Base-by-base conservation (phyloP, 148 eudicot genomes). In the Camellia lanceoleosa region DNA sequence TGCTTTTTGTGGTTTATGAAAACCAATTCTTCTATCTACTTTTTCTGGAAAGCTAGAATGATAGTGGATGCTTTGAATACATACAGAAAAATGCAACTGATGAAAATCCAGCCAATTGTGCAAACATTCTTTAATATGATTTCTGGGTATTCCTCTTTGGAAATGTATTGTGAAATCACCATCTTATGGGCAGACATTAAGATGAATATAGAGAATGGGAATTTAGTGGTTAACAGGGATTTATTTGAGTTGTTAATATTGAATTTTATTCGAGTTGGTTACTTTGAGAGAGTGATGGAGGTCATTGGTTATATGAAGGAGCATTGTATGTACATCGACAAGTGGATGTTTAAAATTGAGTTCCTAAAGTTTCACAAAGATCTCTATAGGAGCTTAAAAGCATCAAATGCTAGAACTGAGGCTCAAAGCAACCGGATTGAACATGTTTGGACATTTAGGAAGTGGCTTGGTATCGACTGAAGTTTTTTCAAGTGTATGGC, bases 261-360 rank as follows among this genome's bases (percentile, higher is more conserved):
- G 44, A 92, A 73, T 87, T 96, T 96, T 86, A 80, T 96, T 78
- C 89, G 90, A 59, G 99, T 97, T 46, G 99, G 99, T 61, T 96
- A 96, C 84, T 96, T 96, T 92, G 94, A 87, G 83, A 92, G 98
- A 79, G 98, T 89, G 76, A 67, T 93, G 86, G 99, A 96, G 88
- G 84, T 96, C 18, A 77, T 93, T 80, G 75, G 78, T 44, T 80
- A 75, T 62, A 92, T 92, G 99, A 85, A 84, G 85, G 84, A 89
- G 80, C 85, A 85, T 20, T 72, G 78, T 30, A 87, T 93, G 89
- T 91, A 77, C 80, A 70, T 89, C 79, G 99, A 96, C 84, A 92
- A 88, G 77, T 87, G 90, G 91, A 75, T 87, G 59, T 89, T 86
- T 78, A 93, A 86, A 83, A 77, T 71, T 30, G 98, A 92, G 85